phyloP scores from a whole-genome alignment of 2,329 filamentous ascomycete species.

The Cyphellophora europaea region DNA sequence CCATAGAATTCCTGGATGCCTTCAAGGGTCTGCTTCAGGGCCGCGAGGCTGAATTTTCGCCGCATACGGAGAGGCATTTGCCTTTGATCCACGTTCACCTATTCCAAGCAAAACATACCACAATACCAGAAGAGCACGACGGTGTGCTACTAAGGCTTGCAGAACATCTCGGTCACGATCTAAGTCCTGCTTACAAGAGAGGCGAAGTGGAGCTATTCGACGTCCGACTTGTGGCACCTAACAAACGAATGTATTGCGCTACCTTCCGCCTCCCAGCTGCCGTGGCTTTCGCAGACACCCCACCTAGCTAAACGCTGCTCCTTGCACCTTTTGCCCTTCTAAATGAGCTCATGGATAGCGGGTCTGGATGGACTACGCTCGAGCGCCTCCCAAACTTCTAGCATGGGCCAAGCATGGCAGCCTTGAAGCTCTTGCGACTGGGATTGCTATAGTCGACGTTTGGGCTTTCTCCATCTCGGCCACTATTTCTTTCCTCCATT shows the following conservation, averaged over 20 bases:
- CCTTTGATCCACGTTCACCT: constrained; percentile 91
- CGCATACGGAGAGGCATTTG: constrained; percentile 50
- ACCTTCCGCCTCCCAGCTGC: constrained; percentile 76
- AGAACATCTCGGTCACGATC: constrained; percentile 47
- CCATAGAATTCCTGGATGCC: constrained; percentile 68
- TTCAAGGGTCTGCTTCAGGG: constrained; percentile 77
- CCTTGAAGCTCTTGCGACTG: too few relatives aligned
- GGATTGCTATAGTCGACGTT: too few relatives aligned
- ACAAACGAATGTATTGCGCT: constrained; percentile 95
- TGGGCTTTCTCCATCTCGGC: too few relatives aligned
- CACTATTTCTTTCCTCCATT: too few relatives aligned
- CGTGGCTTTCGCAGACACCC: constrained; percentile 66
- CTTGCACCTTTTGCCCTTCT: too few relatives aligned
- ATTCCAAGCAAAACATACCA: constrained; percentile 74
- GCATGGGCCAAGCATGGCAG: too few relatives aligned
- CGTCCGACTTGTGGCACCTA: constrained; percentile 81
- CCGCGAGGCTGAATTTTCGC: constrained; percentile 55
- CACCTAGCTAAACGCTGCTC: too few relatives aligned
- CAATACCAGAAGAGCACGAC: constrained; percentile 50
- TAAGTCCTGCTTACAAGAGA: constrained; percentile 49
- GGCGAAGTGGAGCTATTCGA: constrained; percentile 47
- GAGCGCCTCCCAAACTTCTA: too few relatives aligned
- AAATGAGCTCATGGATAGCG: too few relatives aligned
- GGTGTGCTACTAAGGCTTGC: constrained; percentile 62
- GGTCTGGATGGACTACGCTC: too few relatives aligned